Percentiles rank a stretch among this genome's conserved stretches.
phyloP scores from a whole-genome alignment of 768 basidiomycete genomes.

The Crassisporium funariophilum region DNA sequence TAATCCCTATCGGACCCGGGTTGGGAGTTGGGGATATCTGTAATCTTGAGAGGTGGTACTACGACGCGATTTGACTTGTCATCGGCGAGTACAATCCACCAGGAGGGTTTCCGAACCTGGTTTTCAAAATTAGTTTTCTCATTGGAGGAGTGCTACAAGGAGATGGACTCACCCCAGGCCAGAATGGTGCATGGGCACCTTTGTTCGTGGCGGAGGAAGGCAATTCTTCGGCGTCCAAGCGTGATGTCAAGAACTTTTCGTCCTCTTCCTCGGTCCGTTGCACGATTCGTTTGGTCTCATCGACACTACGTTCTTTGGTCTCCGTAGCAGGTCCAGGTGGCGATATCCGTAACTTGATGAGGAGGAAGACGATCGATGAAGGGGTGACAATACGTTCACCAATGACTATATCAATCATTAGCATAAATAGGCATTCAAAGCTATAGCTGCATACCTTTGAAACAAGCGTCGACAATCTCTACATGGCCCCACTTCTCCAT shows the following conservation, averaged over 20 bases:
- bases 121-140: too few relatives aligned
- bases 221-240: conserved; percentile 65
- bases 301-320: conserved; percentile 44
- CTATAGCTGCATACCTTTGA: conserved; percentile 86
- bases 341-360: conserved; percentile 78
- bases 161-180: conserved; percentile 72
- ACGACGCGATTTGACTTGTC: conserved; percentile 83
- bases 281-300: conserved; percentile 49
- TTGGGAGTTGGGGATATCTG: conserved; percentile 72
- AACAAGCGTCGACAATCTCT: conserved; percentile 79
- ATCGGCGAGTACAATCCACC: conserved; percentile 92
- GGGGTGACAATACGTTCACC: conserved; percentile 89
- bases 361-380: conserved; percentile 83
- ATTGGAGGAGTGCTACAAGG: neutral
- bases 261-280: conserved; percentile 63
- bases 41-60: conserved; percentile 82
- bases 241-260: conserved; percentile 65
- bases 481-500: conserved; percentile 71
- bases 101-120: conserved; percentile 89
- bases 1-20: conserved; percentile 56
- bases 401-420: conserved; percentile 57
- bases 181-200: conserved; percentile 89
- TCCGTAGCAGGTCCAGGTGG: conserved; percentile 46
- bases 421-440: neutral
- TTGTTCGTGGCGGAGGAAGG: conserved; percentile 42